These are phyloP conservation scores for Epichloe glyceriae DNA, from an alignment of 2,329 filamentous ascomycete genomes.

Conservation along the genomic window DNA sequence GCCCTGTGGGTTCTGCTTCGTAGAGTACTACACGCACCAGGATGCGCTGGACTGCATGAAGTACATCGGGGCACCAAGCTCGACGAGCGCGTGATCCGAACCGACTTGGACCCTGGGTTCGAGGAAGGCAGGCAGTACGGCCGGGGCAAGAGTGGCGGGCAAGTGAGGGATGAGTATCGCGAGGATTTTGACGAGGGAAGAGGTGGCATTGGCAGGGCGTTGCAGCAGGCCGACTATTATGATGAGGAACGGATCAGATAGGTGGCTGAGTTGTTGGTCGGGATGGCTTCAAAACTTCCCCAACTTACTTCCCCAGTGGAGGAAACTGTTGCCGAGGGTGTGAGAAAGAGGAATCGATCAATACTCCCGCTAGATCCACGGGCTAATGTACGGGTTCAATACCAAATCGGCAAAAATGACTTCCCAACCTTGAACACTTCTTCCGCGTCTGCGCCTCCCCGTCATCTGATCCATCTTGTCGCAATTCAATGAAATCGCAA, in stretches of 20 bases:
- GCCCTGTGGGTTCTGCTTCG: conserved; percentile 97
- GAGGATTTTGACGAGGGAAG: conserved; percentile 94
- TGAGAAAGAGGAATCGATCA: not conserved
- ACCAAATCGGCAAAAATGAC: not conserved
- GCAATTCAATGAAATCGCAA: not conserved
- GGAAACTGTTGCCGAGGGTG: not conserved
- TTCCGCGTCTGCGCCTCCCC: not conserved
- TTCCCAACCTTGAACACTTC: not conserved
- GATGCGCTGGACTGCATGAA: conserved; percentile 98
- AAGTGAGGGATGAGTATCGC: conserved; percentile 94
- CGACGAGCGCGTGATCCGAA: conserved; percentile 91
- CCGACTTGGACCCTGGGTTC: conserved; percentile 91
- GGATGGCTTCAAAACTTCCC: too few species aligned
- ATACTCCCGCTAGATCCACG: not conserved
- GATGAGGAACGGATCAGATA: conserved; percentile 19
- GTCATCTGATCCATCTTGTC: not conserved
- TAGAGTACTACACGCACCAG: conserved; percentile 97
- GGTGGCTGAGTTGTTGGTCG: not conserved
- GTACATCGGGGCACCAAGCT: conserved; percentile 97
- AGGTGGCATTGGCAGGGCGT: conserved; percentile 73
- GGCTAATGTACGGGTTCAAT: not conserved
- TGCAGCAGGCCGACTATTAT: conserved; percentile 30
- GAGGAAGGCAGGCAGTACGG: conserved; percentile 94
- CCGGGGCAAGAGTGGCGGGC: conserved; percentile 86
- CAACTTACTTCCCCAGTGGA: too few species aligned